Evolutionary conservation across 768 basidiomycete genomes (phyloP), one percentile per base, ranked within the genome.

Genomic region (Lactifluus volemus): DNA sequence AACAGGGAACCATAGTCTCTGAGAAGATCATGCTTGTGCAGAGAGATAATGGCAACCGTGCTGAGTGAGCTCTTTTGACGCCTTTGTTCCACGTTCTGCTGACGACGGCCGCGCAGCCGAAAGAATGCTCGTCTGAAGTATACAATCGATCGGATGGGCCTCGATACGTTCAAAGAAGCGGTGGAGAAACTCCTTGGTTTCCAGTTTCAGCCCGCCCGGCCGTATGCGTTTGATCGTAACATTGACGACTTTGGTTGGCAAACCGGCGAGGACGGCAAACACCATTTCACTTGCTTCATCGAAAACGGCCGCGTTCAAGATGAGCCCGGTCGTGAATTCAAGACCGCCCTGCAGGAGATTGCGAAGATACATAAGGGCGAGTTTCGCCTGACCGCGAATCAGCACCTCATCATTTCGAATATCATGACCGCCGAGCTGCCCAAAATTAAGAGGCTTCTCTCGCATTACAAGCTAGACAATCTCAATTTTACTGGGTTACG

Each of bases 251-350:
- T 84, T 67, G 97, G 97, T 45, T 99, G 97, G 97, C 76, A 82
- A 58, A 86, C 83, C 17, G 93, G 92, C 55, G 79, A 87, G 68
- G 86, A 98, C 67, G 93, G 93, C 61, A 84, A 80, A 66, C 88
- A 93, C 70, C 93, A 98, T 72, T 94, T 93, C 73, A 92, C 88
- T 53, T 78, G 88, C 73, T 98, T 94, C 74, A 89, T 99, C 72
- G 97, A 99, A 77, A 99, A 99, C 68, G 96, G 97, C 19, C 90
- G 96, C 19, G 82, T 99, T n/a, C 86, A 93, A 73, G 94, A 98
- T 73, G 92, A 94, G 72, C 87, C 92, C 12, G 89, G 82, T 19
- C 81, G 83, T 56, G 84, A 92, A 65, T 98, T 92, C 84, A 98
- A 98, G 81, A 85, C 89, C 5, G 95, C 90, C 38, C 76, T 99